Percentiles rank a stretch among this genome's conserved stretches.
Evolutionary conservation across 108 stramenopile genomes (phyloP).

Genomic region (Skeletonema potamos): DNA sequence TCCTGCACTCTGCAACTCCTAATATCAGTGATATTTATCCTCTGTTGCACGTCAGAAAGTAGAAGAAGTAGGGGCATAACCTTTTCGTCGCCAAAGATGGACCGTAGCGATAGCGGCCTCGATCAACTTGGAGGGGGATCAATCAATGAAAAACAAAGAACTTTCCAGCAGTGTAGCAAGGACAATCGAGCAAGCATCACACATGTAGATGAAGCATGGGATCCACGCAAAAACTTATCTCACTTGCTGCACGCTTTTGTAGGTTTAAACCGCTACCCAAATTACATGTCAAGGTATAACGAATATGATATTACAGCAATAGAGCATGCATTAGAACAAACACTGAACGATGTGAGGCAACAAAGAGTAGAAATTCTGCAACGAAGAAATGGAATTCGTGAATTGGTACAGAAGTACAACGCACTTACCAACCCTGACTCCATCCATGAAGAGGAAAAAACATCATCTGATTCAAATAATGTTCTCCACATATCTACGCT

Average conservation of each 20-base stretch:
- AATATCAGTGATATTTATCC: neutral
- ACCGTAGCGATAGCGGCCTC: neutral
- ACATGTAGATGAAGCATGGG: constrained; percentile 12
- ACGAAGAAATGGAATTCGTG: constrained; percentile 26
- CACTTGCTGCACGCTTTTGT: constrained; percentile 80
- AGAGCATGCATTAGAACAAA: constrained; percentile 59
- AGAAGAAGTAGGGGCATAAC: neutral
- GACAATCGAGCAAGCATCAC: neutral
- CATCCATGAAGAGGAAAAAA: constrained; percentile 2
- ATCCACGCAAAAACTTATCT: constrained; percentile 48
- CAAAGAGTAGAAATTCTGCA: constrained; percentile 42
- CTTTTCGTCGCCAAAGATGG: neutral
- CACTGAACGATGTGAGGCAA: constrained; percentile 43
- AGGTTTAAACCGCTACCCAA: constrained; percentile 82
- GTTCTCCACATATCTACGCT: constrained; percentile 15
- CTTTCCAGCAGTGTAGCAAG: constrained; percentile 4
- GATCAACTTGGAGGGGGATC: constrained; percentile 59
- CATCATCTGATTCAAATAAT: constrained; percentile 6
- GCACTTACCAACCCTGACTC: constrained; percentile 2
- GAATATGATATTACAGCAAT: constrained; percentile 50
- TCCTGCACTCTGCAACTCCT: neutral
- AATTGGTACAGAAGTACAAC: constrained; percentile 26
- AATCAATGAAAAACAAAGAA: constrained; percentile 79
- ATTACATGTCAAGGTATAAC: constrained; percentile 63
- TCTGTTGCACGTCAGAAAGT: neutral